Evolutionary conservation across 768 basidiomycete genomes (phyloP).

Genomic region (Favolaschia claudopus): DNA sequence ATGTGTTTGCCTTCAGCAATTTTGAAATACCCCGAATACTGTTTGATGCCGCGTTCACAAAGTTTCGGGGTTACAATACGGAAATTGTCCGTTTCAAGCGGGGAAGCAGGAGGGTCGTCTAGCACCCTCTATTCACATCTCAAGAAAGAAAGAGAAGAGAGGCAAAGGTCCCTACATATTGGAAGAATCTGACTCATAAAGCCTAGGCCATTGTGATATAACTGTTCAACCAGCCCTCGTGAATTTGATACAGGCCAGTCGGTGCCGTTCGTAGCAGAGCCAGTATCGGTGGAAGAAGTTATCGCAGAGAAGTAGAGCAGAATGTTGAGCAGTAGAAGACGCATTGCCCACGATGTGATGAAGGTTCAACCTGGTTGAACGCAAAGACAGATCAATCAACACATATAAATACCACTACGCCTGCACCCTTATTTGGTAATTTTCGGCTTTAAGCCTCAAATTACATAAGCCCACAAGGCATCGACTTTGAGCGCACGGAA

Average conservation of each 20-base stretch:
- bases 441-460: too few species aligned
- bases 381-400: neutral
- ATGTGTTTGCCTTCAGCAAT: conserved; percentile 61
- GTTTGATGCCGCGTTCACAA: conserved; percentile 16
- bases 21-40: conserved; percentile 67
- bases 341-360: too few species aligned
- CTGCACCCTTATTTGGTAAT: too few species aligned
- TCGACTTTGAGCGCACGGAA: too few species aligned
- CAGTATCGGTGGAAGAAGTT: too few species aligned
- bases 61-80: conserved; percentile 14
- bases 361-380: neutral
- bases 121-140: neutral
- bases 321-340: too few species aligned
- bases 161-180: conserved; percentile 2
- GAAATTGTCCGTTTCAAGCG: conserved; percentile 3
- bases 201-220: neutral
- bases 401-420: conserved; percentile 6
- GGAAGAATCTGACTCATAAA: neutral
- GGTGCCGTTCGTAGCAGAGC: neutral
- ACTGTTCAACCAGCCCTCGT: neutral
- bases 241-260: neutral
- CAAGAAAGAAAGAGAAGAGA: neutral
- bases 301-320: too few species aligned
- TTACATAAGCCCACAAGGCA: too few species aligned
- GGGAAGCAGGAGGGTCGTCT: neutral